Evolutionary conservation across 306 rosid species (phyloP).

Genomic region (Macrotyloma uniflorum): DNA sequence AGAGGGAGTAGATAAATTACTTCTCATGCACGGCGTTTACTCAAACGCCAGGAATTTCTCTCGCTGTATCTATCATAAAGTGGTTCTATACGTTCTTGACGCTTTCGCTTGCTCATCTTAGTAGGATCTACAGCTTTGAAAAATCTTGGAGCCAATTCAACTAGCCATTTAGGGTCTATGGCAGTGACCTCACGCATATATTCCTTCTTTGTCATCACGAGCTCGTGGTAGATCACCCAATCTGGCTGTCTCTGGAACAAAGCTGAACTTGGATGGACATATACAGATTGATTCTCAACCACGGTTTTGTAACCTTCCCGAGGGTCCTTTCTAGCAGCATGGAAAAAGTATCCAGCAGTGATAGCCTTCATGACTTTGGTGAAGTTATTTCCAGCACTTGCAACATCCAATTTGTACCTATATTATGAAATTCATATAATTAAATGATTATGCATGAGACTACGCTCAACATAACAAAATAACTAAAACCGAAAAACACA

Average conservation of each 20-base stretch:
- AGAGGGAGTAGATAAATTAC: conserved; percentile 16
- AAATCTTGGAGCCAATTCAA: conserved; percentile 83
- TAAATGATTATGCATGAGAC: not conserved
- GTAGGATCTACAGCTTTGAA: conserved; percentile 82
- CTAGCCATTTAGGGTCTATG: conserved; percentile 85
- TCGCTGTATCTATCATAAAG: conserved; percentile 84
- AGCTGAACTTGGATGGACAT: conserved; percentile 82
- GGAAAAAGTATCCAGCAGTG: conserved; percentile 85
- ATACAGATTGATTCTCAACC: conserved; percentile 82
- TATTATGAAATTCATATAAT: conserved; percentile 8
- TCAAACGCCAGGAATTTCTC: conserved; percentile 91
- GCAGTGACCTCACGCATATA: conserved; percentile 88
- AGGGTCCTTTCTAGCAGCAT: conserved; percentile 84
- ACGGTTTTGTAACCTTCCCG: conserved; percentile 90
- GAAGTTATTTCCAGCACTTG: conserved; percentile 75
- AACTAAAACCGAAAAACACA: not conserved
- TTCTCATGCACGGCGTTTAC: conserved; percentile 74
- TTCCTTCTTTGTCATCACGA: conserved; percentile 89
- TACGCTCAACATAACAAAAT: conserved; percentile 1
- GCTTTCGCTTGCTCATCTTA: conserved; percentile 83
- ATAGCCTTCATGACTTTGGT: conserved; percentile 84
- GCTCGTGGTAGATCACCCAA: conserved; percentile 93
- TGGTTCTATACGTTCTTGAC: conserved; percentile 78
- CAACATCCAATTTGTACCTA: conserved; percentile 92
- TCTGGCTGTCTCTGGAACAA: conserved; percentile 88